phyloP scores from a whole-genome alignment of 2,329 filamentous ascomycete genomes.

The Colletotrichum sp. region DNA sequence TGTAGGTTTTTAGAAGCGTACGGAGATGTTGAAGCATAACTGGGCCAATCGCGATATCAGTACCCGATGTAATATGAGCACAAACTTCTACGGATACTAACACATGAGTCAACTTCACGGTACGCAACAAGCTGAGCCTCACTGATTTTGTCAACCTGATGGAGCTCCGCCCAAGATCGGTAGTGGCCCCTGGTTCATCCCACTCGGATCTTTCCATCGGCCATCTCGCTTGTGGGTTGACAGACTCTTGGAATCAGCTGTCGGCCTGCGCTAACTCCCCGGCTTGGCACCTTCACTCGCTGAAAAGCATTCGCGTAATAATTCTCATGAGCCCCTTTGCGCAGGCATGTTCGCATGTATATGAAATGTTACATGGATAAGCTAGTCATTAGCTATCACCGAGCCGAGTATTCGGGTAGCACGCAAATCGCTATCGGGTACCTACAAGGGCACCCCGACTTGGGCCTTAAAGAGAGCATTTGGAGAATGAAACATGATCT shows the following conservation, averaged over 20 bases:
- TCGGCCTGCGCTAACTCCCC: not conserved
- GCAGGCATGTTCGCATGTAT: not conserved
- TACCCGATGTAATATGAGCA: fast-evolving
- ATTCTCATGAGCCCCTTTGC: not conserved
- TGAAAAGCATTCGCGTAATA: not conserved
- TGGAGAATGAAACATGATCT: not conserved
- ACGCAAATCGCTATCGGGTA: not conserved
- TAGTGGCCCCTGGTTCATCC: not conserved
- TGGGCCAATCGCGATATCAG: not conserved
- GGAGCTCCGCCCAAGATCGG: not conserved
- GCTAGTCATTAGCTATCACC: not conserved
- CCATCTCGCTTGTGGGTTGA: not conserved
- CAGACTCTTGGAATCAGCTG: not conserved
- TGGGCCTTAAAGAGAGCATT: not conserved
- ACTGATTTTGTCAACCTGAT: not conserved
- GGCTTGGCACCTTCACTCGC: not conserved
- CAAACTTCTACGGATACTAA: not conserved
- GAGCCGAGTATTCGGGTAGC: not conserved
- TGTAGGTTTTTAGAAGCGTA: not conserved
- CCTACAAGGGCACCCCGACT: not conserved
- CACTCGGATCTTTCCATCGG: not conserved
- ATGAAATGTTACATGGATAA: not conserved
- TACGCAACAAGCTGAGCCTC: not conserved
- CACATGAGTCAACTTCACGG: not conserved
- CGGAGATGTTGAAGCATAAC: not conserved